Evolutionary conservation across 148 eudicot genomes (phyloP), one percentile per base, ranked within the genome.

Genomic region (Selenicereus undatus): DNA sequence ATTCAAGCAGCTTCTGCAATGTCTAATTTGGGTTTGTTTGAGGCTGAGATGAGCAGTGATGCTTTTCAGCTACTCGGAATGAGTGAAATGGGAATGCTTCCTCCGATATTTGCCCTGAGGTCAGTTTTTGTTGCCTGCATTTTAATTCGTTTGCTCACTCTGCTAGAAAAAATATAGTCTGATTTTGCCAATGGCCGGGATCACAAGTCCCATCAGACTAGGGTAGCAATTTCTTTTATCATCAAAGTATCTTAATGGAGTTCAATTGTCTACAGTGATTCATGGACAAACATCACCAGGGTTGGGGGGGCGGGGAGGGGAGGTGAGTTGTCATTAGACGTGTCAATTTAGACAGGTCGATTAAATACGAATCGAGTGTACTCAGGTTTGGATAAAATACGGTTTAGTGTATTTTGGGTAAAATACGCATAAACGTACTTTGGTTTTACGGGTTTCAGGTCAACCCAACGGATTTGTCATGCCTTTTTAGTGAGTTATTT

Each of bases 11-110:
- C 92, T 26, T 84, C 98, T 71, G 98, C 92, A 9, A 82, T 92
- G 91, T 91, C 98, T 20, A 92, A 91, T 58, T 32, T 94, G 86
- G 98, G 98, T 35, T 80, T 94, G 86, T 94, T 94, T 87, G 93
- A 91, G 75, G 97, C 94, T 13, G 93, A 94, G 79, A 91, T 94
- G 97, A 94, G 98, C 71, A 81, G 89, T 81, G 96, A 92, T 86
- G 87, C 97, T 21, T 94, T 86, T 78, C 98, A 92, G 86, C 90
- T 94, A n/a, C 90, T 94, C 68, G 98, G 98, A 16, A 94, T 94
- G 97, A 89, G 93, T 56, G 93, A 94, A 79, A 88, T 91, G 3
- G 98, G 98, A 30, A 89, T 92, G 94, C 85, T 94, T 21, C 98
- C 98, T 10, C 77, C 90, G 64, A 80, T 80, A 80, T 80, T 80